Conservation (phyloP, 257 asterid genomes). For the Solanum rostratum region DNA sequence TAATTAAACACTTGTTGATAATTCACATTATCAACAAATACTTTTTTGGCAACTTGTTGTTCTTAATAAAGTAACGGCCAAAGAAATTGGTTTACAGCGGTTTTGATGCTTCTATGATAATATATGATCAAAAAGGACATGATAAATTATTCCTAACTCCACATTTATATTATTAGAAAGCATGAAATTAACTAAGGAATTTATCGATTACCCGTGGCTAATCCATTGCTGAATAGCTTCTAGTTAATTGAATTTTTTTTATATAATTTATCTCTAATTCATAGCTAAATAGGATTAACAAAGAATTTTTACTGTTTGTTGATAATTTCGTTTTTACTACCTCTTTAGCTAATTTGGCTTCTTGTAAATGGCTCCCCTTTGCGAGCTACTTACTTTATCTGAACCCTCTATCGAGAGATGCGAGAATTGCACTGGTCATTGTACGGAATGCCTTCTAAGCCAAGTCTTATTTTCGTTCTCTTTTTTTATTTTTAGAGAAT, state of each 20-base stretch:
- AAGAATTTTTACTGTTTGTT: too few relatives aligned
- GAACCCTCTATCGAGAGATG: too few relatives aligned
- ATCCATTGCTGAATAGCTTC: too few relatives aligned
- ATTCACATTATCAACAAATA: conserved; percentile 31
- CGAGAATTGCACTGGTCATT: too few relatives aligned
- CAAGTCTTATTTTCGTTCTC: neutral
- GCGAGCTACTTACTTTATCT: too few relatives aligned
- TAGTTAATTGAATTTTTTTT: too few relatives aligned
- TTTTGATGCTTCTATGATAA: conserved; percentile 17
- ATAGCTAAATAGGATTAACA: too few relatives aligned
- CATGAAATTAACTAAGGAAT: too few relatives aligned
- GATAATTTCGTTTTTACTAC: neutral
- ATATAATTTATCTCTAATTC: too few relatives aligned
- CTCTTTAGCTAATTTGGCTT: neutral
- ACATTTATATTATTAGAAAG: neutral
- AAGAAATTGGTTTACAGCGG: conserved; percentile 17
- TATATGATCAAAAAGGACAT: neutral
- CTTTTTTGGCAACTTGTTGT: conserved; percentile 33
- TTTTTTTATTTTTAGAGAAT: too few relatives aligned
- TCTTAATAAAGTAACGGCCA: conserved; percentile 32
- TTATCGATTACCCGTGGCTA: too few relatives aligned
- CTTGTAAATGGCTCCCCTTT: neutral
- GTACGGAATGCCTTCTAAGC: too few relatives aligned
- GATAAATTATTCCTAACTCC: neutral
- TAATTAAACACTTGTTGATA: conserved; percentile 16